Base-by-base conservation (phyloP, 345 rosid species). In the Citrus hindsii region DNA sequence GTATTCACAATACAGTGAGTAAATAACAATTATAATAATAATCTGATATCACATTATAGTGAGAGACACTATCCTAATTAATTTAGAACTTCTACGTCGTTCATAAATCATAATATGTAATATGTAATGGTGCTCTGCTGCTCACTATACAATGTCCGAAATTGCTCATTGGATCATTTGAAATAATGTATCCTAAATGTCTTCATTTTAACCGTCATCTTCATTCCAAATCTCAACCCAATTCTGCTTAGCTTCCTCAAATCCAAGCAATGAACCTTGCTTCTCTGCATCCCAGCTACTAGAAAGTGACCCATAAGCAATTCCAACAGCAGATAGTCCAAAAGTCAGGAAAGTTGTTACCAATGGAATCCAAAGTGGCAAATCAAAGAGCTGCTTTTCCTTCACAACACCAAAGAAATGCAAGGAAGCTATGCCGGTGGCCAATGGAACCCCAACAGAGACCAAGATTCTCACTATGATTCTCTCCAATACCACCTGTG, bases 221-320 rank as follows among this genome's bases (percentile, higher is more conserved):
- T 92, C 92, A 56, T 82, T 84, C 98, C 98, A 93, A 85, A 93
- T 87, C 85, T 90, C 97, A 56, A 71, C 92, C 98, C 98, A 94
- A 46, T 94, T 90, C 79, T 76, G 76, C 77, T 85, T 83, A 55
- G 85, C 89, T 79, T 92, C 94, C 24, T 93, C 89, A 2, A 95
- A 28, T 64, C 98, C 98, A 67, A 93, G 85, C 59, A 85, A 4
- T 7, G 97, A 92, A 10, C 92, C 93, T 37, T 83, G 80, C 84
- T 71, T 79, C 56, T 88, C 77, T n/a, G 87, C 83, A 82, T 95
- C 94, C 89, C 90, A 81, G 78, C 95, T 92, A 3, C 93, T 79
- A 48, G 98, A 95, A 77, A 95, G 76, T 69, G 92, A 79, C 25
- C 98, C 98, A 28, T 93, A 95, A 30, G 95, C 97, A 58, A 93